These are phyloP conservation scores for Naematelia aurantialba DNA, from an alignment of 768 basidiomycete species.

Conservation along the genomic window DNA sequence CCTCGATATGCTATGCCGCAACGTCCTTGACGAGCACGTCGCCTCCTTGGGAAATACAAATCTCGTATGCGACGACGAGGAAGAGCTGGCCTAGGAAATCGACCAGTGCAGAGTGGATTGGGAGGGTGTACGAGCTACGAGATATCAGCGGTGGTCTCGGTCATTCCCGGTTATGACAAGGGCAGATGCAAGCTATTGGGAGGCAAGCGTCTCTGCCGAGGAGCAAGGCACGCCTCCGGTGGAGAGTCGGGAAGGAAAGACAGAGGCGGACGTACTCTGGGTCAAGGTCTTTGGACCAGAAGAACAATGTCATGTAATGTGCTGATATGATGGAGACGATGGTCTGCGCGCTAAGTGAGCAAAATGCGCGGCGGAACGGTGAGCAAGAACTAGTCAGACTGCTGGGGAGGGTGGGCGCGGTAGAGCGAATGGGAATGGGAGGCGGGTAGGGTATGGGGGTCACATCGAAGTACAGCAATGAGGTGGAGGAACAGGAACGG, in stretches of 20 bases:
- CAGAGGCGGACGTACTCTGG: slow-evolving; percentile 60
- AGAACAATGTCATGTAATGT: slow-evolving; percentile 63
- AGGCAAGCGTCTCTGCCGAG: too few species aligned
- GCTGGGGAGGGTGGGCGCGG: too few species aligned
- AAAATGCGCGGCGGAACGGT: too few species aligned
- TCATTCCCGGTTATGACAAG: too few species aligned
- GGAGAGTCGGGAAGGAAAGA: neutral
- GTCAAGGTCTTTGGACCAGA: slow-evolving; percentile 74
- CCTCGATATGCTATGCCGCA: neutral
- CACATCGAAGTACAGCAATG: neutral
- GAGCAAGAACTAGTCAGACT: too few species aligned
- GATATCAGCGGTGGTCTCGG: neutral
- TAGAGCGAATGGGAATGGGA: too few species aligned
- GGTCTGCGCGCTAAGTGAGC: too few species aligned
- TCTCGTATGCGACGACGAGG: slow-evolving; percentile 57
- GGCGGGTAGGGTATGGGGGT: too few species aligned
- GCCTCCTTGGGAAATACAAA: slow-evolving; percentile 29
- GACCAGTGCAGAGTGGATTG: slow-evolving; percentile 82
- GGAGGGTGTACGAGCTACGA: slow-evolving; percentile 72
- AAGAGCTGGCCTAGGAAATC: slow-evolving; percentile 78
- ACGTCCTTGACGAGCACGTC: slow-evolving; percentile 27
- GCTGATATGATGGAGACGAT: slow-evolving; percentile 67
- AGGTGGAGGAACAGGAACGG: neutral
- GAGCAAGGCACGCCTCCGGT: too few species aligned
- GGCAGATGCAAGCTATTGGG: too few species aligned